Evolutionary conservation across 495 filamentous ascomycete genomes (phyloP).

Genomic region (Melanomma pulvis-pyrius): DNA sequence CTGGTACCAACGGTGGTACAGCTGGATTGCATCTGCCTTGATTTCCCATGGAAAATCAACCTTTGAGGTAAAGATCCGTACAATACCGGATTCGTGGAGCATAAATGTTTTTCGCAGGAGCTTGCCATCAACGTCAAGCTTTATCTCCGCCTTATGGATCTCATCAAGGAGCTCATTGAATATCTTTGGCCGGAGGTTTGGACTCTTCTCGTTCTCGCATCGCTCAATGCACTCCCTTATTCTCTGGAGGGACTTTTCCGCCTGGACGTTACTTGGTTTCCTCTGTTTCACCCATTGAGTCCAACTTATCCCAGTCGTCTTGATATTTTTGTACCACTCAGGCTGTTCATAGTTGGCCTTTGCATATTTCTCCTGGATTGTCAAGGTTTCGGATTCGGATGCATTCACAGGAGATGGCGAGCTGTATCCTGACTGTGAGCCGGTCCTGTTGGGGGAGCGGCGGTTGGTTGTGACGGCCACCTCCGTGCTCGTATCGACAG

Average conservation of each 20-base stretch:
- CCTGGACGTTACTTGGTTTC: background rate
- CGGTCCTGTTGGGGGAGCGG: too few relatives aligned
- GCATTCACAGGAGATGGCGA: too few relatives aligned
- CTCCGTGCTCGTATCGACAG: too few relatives aligned
- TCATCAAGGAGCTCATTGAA: conserved; percentile 26
- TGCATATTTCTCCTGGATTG: too few relatives aligned
- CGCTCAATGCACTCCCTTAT: conserved; percentile 14
- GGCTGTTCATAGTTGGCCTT: too few relatives aligned
- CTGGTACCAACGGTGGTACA: conserved; percentile 48
- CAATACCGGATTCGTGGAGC: conserved; percentile 47
- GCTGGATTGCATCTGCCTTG: conserved; percentile 45
- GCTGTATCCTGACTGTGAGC: too few relatives aligned
- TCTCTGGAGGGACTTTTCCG: background rate
- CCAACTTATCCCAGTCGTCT: background rate
- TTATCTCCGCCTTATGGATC: conserved; percentile 33
- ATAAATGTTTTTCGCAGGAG: conserved; percentile 31
- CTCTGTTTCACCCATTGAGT: background rate
- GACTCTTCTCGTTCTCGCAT: conserved; percentile 3
- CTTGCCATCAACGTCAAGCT: conserved; percentile 10
- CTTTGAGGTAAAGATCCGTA: conserved; percentile 41
- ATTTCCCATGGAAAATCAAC: conserved; percentile 50
- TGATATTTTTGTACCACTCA: conserved; percentile 14
- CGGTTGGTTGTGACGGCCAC: too few relatives aligned
- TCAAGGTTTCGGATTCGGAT: too few relatives aligned
- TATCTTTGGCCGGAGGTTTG: background rate